Base-by-base conservation (phyloP, 192 early-diverging fungal genomes). In the Gorgonomyces haynaldii region DNA sequence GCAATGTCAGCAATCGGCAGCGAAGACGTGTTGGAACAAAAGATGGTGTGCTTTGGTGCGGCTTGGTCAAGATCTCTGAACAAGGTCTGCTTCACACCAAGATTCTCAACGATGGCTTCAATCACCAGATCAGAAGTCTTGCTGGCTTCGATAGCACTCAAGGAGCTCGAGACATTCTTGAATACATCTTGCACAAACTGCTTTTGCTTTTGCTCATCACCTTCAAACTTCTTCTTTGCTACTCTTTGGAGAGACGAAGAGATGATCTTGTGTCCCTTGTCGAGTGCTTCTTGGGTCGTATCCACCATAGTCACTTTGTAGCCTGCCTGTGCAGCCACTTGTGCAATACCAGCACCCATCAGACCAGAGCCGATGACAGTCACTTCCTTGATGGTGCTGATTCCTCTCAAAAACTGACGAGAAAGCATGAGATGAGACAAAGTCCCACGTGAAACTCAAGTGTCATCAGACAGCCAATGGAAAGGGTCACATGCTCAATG, bases 21-120 rank as follows among this genome's bases (percentile, higher is more conserved):
- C 3, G 88, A 91, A 12, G 86, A 89, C 5, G 93, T 97, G 78
- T 94, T 97, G 48, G 85, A 88, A 31, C 81, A 79, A 57, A 97
- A 87, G 10, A 96, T 81, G 30, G 86, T 65, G 32, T 67, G 52
- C 26, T 61, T 45, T 3, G 87, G 85, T 1, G 89, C 85, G 10
- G 66, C 76, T 32, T 65, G 58, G 61, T 89, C 89, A 7, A 54
- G 19, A 13, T 17, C 51, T 13, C 60, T 56, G 58, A 97, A 97
- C 39, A 94, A 61, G 29, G 74, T 66, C 50, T 84, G 86, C 76
- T 97, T 97, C 25, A 78, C 72, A 42, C 73, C 63, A 38, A 97
- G 64, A 67, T 97, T 92, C 65, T 97, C 93, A 0, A 97, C 87
- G 60, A 94, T 87, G 8, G 93, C 93, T 67, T 97, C 93, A 23